Evolutionary conservation across 441 rosid genomes (phyloP).

Genomic region (Adansonia grandidieri): DNA sequence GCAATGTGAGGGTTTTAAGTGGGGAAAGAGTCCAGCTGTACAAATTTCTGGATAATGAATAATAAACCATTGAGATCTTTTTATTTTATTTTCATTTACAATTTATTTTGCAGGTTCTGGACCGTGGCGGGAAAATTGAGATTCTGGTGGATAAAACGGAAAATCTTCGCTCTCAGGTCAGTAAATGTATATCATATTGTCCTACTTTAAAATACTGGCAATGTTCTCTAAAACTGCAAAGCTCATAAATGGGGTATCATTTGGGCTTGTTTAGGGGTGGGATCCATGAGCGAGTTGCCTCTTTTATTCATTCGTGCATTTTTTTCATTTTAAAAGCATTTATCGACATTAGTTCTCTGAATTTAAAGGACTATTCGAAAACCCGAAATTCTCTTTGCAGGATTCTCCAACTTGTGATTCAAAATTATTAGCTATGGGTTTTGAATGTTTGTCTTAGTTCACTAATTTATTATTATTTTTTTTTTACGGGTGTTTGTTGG

Average conservation of each 20-base stretch:
- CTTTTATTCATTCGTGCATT: background rate
- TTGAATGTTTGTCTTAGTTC: background rate
- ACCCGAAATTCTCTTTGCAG: background rate
- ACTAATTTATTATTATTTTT: background rate
- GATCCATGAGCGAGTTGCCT: background rate
- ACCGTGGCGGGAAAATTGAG: slow-evolving; percentile 96
- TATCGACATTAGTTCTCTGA: background rate
- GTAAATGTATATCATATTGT: slow-evolving; percentile 24
- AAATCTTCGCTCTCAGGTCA: slow-evolving; percentile 89
- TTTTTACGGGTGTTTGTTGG: background rate
- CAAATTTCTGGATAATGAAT: background rate
- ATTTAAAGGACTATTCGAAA: background rate
- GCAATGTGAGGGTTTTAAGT: background rate
- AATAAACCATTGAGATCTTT: background rate
- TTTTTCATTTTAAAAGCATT: background rate
- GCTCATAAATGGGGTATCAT: too few relatives aligned
- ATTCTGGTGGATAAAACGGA: slow-evolving; percentile 97
- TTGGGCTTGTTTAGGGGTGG: background rate
- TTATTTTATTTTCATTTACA: background rate
- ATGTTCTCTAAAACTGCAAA: background rate
- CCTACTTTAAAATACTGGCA: background rate
- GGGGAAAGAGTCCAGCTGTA: background rate
- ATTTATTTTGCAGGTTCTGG: slow-evolving; percentile 74
- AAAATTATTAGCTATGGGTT: background rate
- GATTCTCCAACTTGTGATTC: background rate